phyloP scores from a whole-genome alignment of 2,329 filamentous ascomycete genomes.

The Pseudocercospora crystallina region DNA sequence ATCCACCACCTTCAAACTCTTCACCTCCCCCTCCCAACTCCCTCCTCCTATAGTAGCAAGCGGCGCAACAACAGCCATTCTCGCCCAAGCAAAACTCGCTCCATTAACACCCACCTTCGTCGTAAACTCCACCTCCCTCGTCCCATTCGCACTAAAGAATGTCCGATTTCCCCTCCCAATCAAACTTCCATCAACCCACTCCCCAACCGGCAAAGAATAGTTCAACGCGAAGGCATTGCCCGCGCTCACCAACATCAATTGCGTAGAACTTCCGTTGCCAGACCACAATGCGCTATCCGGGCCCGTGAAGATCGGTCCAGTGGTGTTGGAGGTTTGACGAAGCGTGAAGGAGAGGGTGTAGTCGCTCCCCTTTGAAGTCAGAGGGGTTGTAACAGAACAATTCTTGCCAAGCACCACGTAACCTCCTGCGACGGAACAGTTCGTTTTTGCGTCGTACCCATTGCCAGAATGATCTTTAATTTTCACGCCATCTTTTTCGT shows the following conservation, averaged over 20 bases:
- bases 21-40: constrained; percentile 23
- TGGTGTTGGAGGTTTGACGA: constrained; percentile 43
- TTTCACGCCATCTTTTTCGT: constrained; percentile 23
- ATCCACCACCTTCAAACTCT: constrained; percentile 19
- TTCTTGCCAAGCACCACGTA: constrained; percentile 25
- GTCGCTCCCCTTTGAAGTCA: constrained; percentile 56
- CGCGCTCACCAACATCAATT: constrained; percentile 41
- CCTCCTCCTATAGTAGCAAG: constrained; percentile 41
- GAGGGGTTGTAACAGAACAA: constrained; percentile 50
- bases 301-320: constrained; percentile 46
- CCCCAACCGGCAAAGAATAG: constrained; percentile 40
- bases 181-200: constrained; percentile 39
- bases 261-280: constrained; percentile 20
- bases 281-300: constrained; percentile 28
- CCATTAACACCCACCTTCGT: constrained; percentile 47
- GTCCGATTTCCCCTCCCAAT: constrained; percentile 40
- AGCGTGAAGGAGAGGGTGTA: constrained; percentile 55
- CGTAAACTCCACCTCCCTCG: constrained; percentile 42
- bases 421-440: constrained; percentile 34
- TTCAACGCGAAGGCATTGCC: constrained; percentile 44
- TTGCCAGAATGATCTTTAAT: constrained; percentile 43
- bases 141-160: constrained; percentile 31
- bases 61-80: constrained; percentile 50
- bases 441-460: constrained; percentile 41
- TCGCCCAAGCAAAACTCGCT: constrained; percentile 42